Evolutionary conservation across 257 asterid genomes (phyloP).

Genomic region (Cordia subcordata): DNA sequence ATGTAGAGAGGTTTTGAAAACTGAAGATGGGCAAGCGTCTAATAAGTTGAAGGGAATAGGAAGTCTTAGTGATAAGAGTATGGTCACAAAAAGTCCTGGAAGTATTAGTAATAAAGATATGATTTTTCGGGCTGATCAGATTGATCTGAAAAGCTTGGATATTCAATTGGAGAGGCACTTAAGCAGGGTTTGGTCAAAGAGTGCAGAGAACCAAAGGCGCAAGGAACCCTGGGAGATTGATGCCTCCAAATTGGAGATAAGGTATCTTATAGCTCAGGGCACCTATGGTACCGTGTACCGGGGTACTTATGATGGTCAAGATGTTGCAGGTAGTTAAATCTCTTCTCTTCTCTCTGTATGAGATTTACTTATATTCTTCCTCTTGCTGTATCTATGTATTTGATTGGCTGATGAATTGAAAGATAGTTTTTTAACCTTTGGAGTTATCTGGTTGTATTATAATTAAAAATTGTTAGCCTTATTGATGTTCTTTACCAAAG

Average conservation of each 20-base stretch:
- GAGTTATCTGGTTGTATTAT: no score
- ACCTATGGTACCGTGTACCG: constrained; percentile 93
- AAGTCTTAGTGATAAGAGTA: constrained; percentile 23
- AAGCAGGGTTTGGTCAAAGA: constrained; percentile 83
- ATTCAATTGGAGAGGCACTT: constrained; percentile 89
- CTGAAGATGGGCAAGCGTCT: constrained; percentile 19
- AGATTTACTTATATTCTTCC: background rate
- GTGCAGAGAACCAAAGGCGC: constrained; percentile 47
- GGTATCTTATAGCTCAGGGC: constrained; percentile 89
- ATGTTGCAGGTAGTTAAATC: constrained; percentile 75
- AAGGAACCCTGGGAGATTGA: constrained; percentile 93
- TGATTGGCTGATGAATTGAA: no score
- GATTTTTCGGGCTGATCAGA: constrained; percentile 89
- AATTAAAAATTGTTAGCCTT: no score
- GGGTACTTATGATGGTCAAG: constrained; percentile 71
- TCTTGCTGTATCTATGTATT: no score
- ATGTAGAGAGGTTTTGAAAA: constrained; percentile 27
- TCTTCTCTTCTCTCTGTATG: background rate
- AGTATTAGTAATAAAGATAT: constrained; percentile 66
- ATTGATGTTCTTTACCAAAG: no score
- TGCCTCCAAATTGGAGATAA: constrained; percentile 70
- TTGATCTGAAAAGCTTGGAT: constrained; percentile 83
- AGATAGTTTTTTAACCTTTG: no score
- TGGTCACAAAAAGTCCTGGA: constrained; percentile 28
- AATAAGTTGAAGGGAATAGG: constrained; percentile 42